phyloP scores from a whole-genome alignment of 1,139 yeast species.

The Saccharomyces uvarum region DNA sequence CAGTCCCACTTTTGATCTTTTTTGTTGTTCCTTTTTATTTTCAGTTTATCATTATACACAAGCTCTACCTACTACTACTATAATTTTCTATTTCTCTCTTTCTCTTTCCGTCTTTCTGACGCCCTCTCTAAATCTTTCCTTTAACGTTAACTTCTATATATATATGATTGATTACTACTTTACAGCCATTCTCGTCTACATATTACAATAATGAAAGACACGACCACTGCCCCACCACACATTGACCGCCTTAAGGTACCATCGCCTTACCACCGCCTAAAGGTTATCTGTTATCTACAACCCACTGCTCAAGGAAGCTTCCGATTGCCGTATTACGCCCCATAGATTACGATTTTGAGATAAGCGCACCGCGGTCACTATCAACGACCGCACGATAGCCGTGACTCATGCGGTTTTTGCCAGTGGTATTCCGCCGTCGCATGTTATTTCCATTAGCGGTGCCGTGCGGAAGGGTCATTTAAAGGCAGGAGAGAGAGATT shows the following conservation, averaged over 20 bases:
- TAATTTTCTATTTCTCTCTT: not conserved
- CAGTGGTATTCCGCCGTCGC: not conserved
- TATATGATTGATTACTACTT: not conserved
- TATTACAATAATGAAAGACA: not conserved
- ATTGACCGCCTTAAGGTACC: not conserved
- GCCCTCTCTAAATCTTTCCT: not conserved
- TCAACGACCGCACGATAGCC: not conserved
- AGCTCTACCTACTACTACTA: not conserved
- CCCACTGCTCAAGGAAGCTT: not conserved
- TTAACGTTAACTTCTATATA: not conserved
- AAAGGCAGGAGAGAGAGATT: conserved; percentile 1
- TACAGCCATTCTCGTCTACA: not conserved
- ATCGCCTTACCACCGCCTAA: not conserved
- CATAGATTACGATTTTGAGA: not conserved
- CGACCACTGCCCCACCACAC: not conserved
- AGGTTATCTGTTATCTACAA: not conserved
- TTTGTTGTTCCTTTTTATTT: not conserved
- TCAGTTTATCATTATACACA: conserved; percentile 1
- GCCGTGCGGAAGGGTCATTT: not conserved
- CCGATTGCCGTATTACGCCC: not conserved
- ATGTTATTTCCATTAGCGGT: not conserved
- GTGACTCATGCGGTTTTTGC: not conserved
- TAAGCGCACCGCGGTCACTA: not conserved
- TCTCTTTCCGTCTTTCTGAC: not conserved
- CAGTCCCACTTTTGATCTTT: not conserved